Percentiles rank a stretch among this genome's conserved stretches.
Conservation (phyloP, 257 asterid species). For the Solanum lycopersicoides region DNA sequence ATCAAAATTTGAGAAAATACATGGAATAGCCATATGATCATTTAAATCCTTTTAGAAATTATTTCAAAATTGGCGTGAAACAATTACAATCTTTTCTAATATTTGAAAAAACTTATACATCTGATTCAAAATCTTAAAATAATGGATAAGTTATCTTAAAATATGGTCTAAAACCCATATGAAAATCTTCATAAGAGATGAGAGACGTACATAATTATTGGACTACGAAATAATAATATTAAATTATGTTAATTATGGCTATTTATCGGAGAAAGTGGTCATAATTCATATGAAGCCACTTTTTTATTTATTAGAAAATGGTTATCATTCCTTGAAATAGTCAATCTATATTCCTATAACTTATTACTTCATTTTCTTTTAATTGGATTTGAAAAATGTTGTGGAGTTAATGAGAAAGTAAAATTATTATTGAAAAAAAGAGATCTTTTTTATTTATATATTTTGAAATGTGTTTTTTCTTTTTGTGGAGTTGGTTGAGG, state of each 20-base stretch:
- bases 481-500: not conserved
- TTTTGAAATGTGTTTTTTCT: not conserved
- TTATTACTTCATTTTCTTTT: no score
- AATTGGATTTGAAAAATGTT: not conserved
- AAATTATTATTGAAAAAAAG: no score
- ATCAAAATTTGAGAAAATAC: no score
- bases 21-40: not conserved
- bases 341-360: not conserved
- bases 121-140: no score
- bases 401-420: not conserved
- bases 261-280: not conserved
- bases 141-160: no score
- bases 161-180: not conserved
- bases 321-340: not conserved
- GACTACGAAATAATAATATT: no score
- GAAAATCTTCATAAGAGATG: not conserved
- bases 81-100: no score
- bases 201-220: no score
- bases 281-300: not conserved
- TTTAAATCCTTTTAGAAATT: not conserved
- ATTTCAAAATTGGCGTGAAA: not conserved
- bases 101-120: no score
- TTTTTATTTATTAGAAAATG: not conserved
- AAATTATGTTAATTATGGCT: no score
- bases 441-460: no score